Base-by-base conservation (phyloP, 2,329 filamentous ascomycete species). In the Phialocephala sp. region DNA sequence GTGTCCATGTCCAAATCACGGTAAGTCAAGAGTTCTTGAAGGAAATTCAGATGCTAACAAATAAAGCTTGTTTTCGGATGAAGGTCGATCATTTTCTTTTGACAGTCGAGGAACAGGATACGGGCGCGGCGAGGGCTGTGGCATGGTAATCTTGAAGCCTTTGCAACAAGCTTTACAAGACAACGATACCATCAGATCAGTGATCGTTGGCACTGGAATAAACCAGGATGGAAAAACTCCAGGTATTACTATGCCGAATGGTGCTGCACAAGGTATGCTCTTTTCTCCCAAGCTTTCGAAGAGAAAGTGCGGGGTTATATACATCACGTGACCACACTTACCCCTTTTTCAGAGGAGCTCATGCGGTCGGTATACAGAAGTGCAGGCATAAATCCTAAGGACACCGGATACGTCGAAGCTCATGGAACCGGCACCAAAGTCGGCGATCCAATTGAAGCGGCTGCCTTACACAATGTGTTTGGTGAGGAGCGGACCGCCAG, bases 81-180 rank as follows among this genome's bases (percentile, higher is more conserved):
- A 72, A 39, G 74, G 74, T 12, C 64, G 69, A 39, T 76, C 69
- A 12, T 74, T 82, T 66, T 84, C 84, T 85, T 72, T 87, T 88
- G 70, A 73, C 79, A 32, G 79, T 81, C 2, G 67, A 37, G 89
- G 86, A n/a, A 84, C 86, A 64, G 89, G 89, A 0, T 91, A 90
- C 71, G 87, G 84, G 0, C 81, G 88, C 39, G 88, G 87, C 1
- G 89, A 91, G 71, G 89, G 88, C 0, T 79, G 85, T 35, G 86
- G 82, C 0, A 80, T 85, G n/a, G 75, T 91, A 1, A 72, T 90
- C 3, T 72, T 91, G 58, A 90, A 90, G 75, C 81, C 81, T 1
- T 76, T 90, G 4, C 77, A 79, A 14, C 73, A 79, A 52, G 82
- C 82, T 1, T 47, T 83, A 15, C 72, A 72, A 43, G 79, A 81